Percentiles rank a stretch among this genome's conserved stretches.
Conservation (phyloP, 2,329 filamentous ascomycete species). For the Aureobasidium sp. region DNA sequence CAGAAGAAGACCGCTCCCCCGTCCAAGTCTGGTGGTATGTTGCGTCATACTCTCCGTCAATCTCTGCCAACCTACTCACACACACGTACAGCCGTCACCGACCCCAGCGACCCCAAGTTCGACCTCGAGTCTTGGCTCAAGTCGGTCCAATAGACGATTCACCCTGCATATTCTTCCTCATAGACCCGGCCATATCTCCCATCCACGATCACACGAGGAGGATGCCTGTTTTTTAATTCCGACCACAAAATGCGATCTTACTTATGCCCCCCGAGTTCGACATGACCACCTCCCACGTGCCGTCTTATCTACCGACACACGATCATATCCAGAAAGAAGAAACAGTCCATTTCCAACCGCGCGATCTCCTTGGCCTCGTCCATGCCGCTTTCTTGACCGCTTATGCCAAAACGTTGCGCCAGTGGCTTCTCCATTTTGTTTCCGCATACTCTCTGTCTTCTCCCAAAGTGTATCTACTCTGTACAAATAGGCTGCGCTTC, state of each 20-base stretch:
- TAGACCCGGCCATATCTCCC: not conserved
- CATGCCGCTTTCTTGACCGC: not conserved
- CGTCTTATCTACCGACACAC: not conserved
- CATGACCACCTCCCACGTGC: not conserved
- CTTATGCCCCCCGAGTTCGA: not conserved
- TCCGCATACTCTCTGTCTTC: not conserved
- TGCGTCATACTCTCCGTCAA: not conserved
- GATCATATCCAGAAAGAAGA: not conserved
- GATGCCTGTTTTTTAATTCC: slow-evolving; percentile 5
- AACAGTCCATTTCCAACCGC: not conserved
- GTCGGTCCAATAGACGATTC: slow-evolving; percentile 9
- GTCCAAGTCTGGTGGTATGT: slow-evolving; percentile 29
- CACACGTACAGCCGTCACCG: slow-evolving; percentile 51
- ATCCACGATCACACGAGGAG: slow-evolving; percentile 1
- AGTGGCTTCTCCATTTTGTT: not conserved
- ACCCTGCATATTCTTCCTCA: not conserved
- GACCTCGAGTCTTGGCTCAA: slow-evolving; percentile 76
- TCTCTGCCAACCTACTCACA: not conserved
- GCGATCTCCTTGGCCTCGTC: not conserved
- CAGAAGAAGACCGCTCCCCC: slow-evolving; percentile 61
- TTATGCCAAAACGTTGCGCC: not conserved
- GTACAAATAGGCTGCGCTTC: slow-evolving; percentile 7
- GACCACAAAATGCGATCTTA: slow-evolving; percentile 1
- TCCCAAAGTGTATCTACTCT: slow-evolving; percentile 10
- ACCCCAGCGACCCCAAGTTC: slow-evolving; percentile 82